These are phyloP conservation scores for Metschnikowia rubicola DNA, from an alignment of 805 yeast species.

Conservation along the genomic window DNA sequence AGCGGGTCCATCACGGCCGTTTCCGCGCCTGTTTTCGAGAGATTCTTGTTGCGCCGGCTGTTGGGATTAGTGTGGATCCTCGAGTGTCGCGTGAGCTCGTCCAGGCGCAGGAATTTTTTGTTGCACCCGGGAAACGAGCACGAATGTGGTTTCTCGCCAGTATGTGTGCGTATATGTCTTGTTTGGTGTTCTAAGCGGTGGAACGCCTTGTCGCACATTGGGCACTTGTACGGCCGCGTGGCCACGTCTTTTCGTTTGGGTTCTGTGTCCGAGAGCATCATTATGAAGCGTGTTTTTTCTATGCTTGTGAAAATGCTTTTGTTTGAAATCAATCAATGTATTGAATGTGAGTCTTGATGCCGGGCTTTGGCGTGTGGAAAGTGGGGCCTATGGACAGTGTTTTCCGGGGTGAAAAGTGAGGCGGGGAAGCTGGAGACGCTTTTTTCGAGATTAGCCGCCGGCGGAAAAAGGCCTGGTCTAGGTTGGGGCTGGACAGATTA, in stretches of 20 bases:
- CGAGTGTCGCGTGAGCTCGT: slow-evolving; percentile 70
- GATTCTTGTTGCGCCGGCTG: slow-evolving; percentile 55
- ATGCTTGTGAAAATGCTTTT: no score
- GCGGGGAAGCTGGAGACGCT: not conserved
- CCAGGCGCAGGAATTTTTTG: slow-evolving; percentile 66
- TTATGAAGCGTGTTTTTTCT: not conserved
- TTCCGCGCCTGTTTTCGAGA: slow-evolving; percentile 12
- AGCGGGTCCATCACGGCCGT: not conserved
- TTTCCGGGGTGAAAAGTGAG: not conserved
- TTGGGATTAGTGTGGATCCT: slow-evolving; percentile 72
- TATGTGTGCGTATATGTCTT: slow-evolving; percentile 74
- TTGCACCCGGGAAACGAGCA: slow-evolving; percentile 69
- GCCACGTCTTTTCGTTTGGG: slow-evolving; percentile 18
- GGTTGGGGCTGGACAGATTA: no score
- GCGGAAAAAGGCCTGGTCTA: no score
- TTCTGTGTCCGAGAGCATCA: slow-evolving; percentile 17
- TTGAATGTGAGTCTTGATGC: no score
- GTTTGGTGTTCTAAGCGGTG: slow-evolving; percentile 77
- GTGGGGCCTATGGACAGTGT: not conserved
- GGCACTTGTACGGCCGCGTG: slow-evolving; percentile 64
- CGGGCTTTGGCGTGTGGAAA: no score
- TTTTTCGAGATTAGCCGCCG: no score
- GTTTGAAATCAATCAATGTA: no score
- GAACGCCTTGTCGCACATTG: slow-evolving; percentile 70
- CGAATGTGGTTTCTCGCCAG: slow-evolving; percentile 80